Base-by-base conservation (phyloP, 2,329 filamentous ascomycete genomes). In the Dothideomycetes sp. region DNA sequence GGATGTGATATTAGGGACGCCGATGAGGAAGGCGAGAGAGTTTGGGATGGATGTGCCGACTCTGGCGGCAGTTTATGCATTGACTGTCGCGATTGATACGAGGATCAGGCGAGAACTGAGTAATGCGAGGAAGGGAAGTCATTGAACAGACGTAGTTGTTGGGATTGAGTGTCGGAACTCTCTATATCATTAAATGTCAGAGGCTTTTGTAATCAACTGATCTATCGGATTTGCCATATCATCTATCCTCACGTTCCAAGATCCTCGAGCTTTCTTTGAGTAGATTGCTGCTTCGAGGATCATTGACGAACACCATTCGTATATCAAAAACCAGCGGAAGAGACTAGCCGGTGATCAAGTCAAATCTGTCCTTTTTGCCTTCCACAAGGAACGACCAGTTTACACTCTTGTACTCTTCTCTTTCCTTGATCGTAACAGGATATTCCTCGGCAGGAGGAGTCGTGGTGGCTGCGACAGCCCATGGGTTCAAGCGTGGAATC, bases 1-100 rank as follows among this genome's bases (percentile, higher is more conserved):
- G 16, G 65, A 69, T 38, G 63, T 68, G 1, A 69, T 70, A 16
- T 45, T 70, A 16, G 67, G 65, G 0, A 61, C 57, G 27, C 62
- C 64, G 4, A 59, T 64, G 45, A 50, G 49, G 36, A 65, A 62
- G 46, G 60, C 62, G 2, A 56, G 52, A 33, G 62, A 67, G 41
- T 49, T 63, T 12, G 58, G 59, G 0, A 56, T 69, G 17, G 46
- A 54, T 13, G 61, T 61, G 3, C 64, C 64, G 1, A 59, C 54
- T 11, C 45, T 68, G 46, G 63, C 61, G 47, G 57, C 60, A 18
- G 47, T 68, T 4, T 62, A 63, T 48, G 55, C 60, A 4, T 37
- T 55, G 44, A 50, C 47, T 16, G 48, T 43, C 24, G 51, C 52
- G n/a, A 46, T 57, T 3, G 45, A 57, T 47, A 32, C 28, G 38